Percentiles rank a stretch among this genome's conserved stretches.
Conservation (phyloP, 768 basidiomycete genomes). For the Omphalotus guepiniiformis region DNA sequence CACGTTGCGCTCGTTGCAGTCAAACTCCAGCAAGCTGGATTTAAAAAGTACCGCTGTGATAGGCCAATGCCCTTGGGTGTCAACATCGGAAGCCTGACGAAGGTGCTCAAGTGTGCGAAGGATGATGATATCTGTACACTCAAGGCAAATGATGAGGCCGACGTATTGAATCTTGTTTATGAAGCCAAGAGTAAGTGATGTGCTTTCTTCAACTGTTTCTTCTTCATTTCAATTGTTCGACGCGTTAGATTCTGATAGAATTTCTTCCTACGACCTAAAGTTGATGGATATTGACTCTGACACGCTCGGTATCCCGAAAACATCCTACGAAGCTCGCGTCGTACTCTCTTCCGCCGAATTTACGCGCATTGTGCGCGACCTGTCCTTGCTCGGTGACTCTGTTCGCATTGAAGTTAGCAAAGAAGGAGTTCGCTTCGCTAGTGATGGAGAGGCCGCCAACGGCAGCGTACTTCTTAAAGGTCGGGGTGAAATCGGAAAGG, state of each 20-base stretch:
- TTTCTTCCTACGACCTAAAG: constrained; percentile 99
- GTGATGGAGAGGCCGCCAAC: constrained; percentile 93
- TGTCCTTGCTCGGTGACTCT: constrained; percentile 85
- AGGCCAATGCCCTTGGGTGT: constrained; percentile 89
- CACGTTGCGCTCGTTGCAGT: constrained; percentile 97
- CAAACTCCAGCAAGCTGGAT: constrained; percentile 71
- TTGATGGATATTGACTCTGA: constrained; percentile 99
- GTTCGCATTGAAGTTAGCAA: constrained; percentile 95
- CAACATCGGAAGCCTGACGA: constrained; percentile 83
- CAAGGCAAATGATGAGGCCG: constrained; percentile 88
- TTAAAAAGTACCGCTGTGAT: constrained; percentile 90
- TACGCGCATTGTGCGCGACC: constrained; percentile 87
- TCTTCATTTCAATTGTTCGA: constrained; percentile 3
- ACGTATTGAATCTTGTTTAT: constrained; percentile 83
- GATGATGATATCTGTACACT: constrained; percentile 91
- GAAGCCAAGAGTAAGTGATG: constrained; percentile 75
- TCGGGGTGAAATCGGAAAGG: constrained; percentile 6
- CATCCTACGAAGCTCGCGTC: constrained; percentile 92
- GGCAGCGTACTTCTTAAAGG: constrained; percentile 76
- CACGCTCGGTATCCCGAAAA: constrained; percentile 92
- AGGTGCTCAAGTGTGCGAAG: constrained; percentile 95
- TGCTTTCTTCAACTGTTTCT: not conserved
- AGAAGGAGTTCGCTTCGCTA: constrained; percentile 89
- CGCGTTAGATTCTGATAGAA: constrained; percentile 74
- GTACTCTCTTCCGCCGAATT: constrained; percentile 87